Conservation (phyloP, 257 asterid genomes). For the Cinchona pubescens region DNA sequence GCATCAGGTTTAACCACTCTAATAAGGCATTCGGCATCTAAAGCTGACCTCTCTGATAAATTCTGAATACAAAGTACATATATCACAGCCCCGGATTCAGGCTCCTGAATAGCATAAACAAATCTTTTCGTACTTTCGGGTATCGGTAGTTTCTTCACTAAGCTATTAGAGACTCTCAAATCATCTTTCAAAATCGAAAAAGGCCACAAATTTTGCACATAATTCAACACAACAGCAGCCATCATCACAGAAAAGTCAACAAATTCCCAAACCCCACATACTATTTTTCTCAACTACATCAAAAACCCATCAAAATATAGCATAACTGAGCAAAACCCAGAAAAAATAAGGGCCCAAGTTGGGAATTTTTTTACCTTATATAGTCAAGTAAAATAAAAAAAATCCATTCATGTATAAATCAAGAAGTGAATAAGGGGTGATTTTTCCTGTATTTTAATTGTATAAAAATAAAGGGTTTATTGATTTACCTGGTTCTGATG, state of each 20-base stretch:
- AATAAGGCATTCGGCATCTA: constrained; percentile 71
- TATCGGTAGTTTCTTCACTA: constrained; percentile 57
- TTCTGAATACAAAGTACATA: constrained; percentile 75
- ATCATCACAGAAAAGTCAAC: constrained; percentile 1
- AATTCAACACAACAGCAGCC: constrained; percentile 40
- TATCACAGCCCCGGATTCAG: constrained; percentile 56
- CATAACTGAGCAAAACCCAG: background rate
- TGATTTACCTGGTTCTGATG: background rate
- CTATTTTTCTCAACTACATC: background rate
- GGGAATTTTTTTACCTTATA: background rate
- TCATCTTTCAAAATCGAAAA: constrained; percentile 54
- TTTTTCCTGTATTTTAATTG: background rate
- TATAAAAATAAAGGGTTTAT: background rate
- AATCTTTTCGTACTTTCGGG: constrained; percentile 78
- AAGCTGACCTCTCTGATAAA: constrained; percentile 76
- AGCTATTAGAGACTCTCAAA: constrained; percentile 63
- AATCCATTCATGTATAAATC: background rate
- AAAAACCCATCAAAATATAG: background rate
- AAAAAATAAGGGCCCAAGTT: background rate
- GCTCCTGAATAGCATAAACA: constrained; percentile 71
- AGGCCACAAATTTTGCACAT: constrained; percentile 70
- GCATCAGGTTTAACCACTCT: constrained; percentile 82
- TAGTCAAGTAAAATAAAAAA: background rate
- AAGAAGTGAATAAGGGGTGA: background rate
- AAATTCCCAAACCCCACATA: constrained; percentile 9